These are phyloP conservation scores for Termitomyces heimii DNA, from an alignment of 768 basidiomycete genomes.

Conservation along the genomic window DNA sequence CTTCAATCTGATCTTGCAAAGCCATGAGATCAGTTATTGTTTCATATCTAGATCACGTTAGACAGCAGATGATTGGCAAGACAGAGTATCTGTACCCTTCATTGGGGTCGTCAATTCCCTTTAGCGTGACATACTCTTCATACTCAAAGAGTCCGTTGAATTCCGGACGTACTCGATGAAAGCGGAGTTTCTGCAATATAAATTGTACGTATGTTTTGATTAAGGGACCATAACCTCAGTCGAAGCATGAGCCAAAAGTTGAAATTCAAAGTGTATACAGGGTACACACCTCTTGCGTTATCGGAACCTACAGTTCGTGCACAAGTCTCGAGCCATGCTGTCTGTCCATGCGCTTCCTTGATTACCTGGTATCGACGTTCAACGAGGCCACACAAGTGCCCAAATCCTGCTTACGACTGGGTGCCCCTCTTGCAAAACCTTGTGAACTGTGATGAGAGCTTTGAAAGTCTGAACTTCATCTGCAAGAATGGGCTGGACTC, in stretches of 20 bases:
- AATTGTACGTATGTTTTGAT: constrained; percentile 97
- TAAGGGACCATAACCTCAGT: constrained; percentile 80
- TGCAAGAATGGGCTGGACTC: constrained; percentile 93
- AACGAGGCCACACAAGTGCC: neutral
- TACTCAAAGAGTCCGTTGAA: constrained; percentile 99
- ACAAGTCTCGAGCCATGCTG: constrained; percentile 97
- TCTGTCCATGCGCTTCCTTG: constrained; percentile 95
- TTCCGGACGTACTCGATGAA: constrained; percentile 92
- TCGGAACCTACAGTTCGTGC: constrained; percentile 80
- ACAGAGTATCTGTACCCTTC: constrained; percentile 69
- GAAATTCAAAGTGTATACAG: neutral
- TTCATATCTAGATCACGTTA: constrained; percentile 65
- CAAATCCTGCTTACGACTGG: constrained; percentile 57
- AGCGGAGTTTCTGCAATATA: constrained; percentile 90
- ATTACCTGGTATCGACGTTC: constrained; percentile 57
- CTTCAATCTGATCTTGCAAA: constrained; percentile 97
- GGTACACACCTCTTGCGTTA: constrained; percentile 61
- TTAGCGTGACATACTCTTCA: constrained; percentile 95
- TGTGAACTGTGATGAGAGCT: constrained; percentile 94
- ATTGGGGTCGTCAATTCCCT: constrained; percentile 97
- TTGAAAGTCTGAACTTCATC: constrained; percentile 99
- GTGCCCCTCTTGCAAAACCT: constrained; percentile 96
- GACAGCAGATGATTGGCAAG: constrained; percentile 4
- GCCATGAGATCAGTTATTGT: constrained; percentile 97
- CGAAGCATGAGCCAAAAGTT: neutral